Base-by-base conservation (phyloP, 2,329 filamentous ascomycete species). In the Lecanicillium sp. region DNA sequence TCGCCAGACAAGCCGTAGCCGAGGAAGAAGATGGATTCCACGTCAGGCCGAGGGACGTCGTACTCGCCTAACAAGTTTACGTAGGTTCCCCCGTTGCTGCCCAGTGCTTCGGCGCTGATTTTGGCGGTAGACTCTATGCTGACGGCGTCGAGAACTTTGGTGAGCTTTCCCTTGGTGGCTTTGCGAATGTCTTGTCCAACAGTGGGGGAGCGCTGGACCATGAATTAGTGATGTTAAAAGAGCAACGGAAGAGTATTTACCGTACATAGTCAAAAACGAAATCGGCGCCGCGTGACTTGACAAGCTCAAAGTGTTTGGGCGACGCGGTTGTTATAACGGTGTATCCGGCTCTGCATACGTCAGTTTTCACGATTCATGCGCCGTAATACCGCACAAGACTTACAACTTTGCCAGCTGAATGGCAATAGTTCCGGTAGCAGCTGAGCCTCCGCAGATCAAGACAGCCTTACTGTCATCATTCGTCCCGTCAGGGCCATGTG, bases 211-310 rank as follows among this genome's bases (percentile, higher is more conserved):
- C 17, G 5, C 29, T 28, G n/a, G n/a, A n/a, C n/a, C n/a, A n/a
- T n/a, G n/a, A n/a, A n/a, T n/a, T n/a, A n/a, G n/a, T n/a, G n/a
- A n/a, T n/a, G n/a, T n/a, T n/a, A n/a, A n/a, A n/a, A n/a, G n/a
- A n/a, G n/a, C n/a, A n/a, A n/a, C n/a, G n/a, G n/a, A n/a, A n/a
- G n/a, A n/a, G n/a, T n/a, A n/a, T n/a, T n/a, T n/a, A n/a, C n/a
- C n/a, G n/a, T n/a, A n/a, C n/a, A n/a, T 71, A 67, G 49, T 71
- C 67, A 37, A 68, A 67, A 1, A 62, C 61, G 5, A 57, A 46
- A 4, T 38, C 48, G 2, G 66, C 67, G 1, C 70, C 69, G 1
- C 72, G 57, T 4, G 44, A 44, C 46, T 59, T 61, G 9, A 64
- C 47, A 37, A 57, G 56, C 2, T 56, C 58, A n/a, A 62, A 60